phyloP scores from a whole-genome alignment of 441 rosid species.

The Adansonia grandidieri region DNA sequence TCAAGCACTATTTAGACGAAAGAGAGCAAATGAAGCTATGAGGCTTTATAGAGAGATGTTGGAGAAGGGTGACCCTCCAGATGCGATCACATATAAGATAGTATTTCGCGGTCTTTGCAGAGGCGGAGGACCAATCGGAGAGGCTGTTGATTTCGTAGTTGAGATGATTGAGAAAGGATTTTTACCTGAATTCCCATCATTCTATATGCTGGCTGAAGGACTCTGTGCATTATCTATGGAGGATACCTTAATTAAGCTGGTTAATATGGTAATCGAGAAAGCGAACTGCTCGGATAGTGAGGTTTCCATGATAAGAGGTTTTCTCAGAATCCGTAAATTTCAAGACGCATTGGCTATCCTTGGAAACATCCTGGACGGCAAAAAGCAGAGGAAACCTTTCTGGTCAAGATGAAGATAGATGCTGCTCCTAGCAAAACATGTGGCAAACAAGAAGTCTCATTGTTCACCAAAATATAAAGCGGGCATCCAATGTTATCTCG shows the following conservation, averaged over 20 bases:
- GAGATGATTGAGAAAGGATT: slow-evolving; percentile 79
- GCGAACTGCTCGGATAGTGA: slow-evolving; percentile 62
- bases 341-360: slow-evolving; percentile 79
- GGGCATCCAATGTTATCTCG: background rate
- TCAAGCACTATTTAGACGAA: slow-evolving; percentile 69
- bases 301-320: slow-evolving; percentile 70
- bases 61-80: slow-evolving; percentile 62
- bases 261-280: slow-evolving; percentile 72
- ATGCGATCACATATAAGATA: slow-evolving; percentile 64
- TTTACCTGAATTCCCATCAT: slow-evolving; percentile 77
- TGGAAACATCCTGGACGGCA: slow-evolving; percentile 57
- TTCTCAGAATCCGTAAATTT: slow-evolving; percentile 68
- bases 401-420: slow-evolving; percentile 43
- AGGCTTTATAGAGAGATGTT: slow-evolving; percentile 86
- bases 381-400: slow-evolving; percentile 45
- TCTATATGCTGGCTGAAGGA: slow-evolving; percentile 89
- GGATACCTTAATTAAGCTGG: slow-evolving; percentile 62
- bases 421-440: background rate
- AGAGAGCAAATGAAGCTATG: slow-evolving; percentile 65
- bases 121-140: slow-evolving; percentile 83
- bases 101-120: slow-evolving; percentile 82
- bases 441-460: background rate
- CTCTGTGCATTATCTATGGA: slow-evolving; percentile 73
- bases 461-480: background rate
- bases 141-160: slow-evolving; percentile 80